Evolutionary conservation across 768 basidiomycete species (phyloP), one percentile per base, ranked within the genome.

Genomic region (Pleurotus salmoneostramineus): DNA sequence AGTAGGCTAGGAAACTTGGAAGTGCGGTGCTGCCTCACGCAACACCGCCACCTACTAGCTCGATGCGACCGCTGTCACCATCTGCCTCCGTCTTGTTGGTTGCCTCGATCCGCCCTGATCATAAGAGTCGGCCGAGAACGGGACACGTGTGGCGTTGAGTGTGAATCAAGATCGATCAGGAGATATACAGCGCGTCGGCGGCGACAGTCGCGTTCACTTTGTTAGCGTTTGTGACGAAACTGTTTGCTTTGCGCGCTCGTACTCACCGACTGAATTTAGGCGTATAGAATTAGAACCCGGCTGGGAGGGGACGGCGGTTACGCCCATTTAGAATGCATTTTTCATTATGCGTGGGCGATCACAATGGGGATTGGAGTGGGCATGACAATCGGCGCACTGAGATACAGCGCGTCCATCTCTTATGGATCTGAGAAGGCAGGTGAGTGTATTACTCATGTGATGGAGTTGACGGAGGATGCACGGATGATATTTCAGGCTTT

Each of bases 41-140:
- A 8, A n/a, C 50, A 51, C 50, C 50, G 50, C 50, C 50, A 51
- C 50, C n/a, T 40, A 3, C n/a, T 27, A 27, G 21, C 21, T 27
- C 21, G 37, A 40, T n/a, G 37, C 37, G 37, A 40, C 8, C 37
- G 37, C n/a, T 45, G 44, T 17, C 44, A n/a, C 50, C 36, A 11
- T 35, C 37, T 55, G 52, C 52, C 50, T 52, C 50, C 50, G 50
- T 52, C 21, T 27, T 47, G 45, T 8, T 27, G 5, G 48, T 27
- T 34, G 27, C 48, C 33, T 27, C 48, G 48, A 49, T 49, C 48
- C 27, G 33, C 27, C 48, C 21, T 49, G 44, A 45, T 45, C 44
- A 49, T 12, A 27, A 27, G 21, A 27, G 48, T 6, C 48, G 27
- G 31, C 21, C 12, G 27, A 32, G 27, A 5, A 11, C 33, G 48